Percentiles rank a stretch among this genome's conserved stretches.
Evolutionary conservation across 2,329 filamentous ascomycete genomes (phyloP).

Genomic region (Samsoniella hepiali): DNA sequence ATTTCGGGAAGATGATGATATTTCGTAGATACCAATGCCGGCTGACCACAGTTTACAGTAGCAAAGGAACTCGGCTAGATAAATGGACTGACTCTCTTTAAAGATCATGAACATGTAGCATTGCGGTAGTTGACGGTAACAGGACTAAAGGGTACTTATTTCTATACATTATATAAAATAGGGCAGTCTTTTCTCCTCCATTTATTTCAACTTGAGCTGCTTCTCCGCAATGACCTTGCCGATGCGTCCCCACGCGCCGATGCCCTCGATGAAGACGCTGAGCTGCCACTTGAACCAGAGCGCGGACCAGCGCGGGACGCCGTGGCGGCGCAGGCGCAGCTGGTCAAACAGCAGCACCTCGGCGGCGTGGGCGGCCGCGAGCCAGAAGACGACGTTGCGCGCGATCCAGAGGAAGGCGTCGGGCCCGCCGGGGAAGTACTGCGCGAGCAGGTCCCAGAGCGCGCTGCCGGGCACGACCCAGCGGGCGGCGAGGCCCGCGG

Average conservation of each 20-base stretch:
- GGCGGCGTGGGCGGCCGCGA: constrained; percentile 1
- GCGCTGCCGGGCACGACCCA: constrained; percentile 8
- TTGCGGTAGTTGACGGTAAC: no score
- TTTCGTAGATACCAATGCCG: no score
- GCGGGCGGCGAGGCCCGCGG: background rate
- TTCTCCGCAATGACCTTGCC: constrained; percentile 13
- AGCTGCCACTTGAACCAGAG: constrained; percentile 19
- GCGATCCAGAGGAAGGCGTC: constrained; percentile 1
- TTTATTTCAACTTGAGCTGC: constrained; percentile 10
- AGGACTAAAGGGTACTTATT: no score
- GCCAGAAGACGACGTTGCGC: background rate
- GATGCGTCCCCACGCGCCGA: constrained; percentile 14
- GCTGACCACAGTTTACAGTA: no score
- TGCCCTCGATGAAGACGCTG: constrained; percentile 15
- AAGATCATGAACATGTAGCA: no score
- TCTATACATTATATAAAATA: no score
- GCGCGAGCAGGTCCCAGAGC: background rate
- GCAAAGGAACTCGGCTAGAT: background rate
- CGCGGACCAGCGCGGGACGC: constrained; percentile 13
- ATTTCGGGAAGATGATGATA: no score
- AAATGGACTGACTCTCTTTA: background rate
- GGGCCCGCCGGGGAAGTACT: constrained; percentile 12
- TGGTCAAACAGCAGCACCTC: constrained; percentile 17
- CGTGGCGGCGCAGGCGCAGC: constrained; percentile 13
- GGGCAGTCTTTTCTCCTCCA: background rate